A percentile compares a stretch with the other conserved stretches of the same genome.
phyloP scores from a whole-genome alignment of 2,329 filamentous ascomycete genomes.

The Magnaporthiopsis incrustans region DNA sequence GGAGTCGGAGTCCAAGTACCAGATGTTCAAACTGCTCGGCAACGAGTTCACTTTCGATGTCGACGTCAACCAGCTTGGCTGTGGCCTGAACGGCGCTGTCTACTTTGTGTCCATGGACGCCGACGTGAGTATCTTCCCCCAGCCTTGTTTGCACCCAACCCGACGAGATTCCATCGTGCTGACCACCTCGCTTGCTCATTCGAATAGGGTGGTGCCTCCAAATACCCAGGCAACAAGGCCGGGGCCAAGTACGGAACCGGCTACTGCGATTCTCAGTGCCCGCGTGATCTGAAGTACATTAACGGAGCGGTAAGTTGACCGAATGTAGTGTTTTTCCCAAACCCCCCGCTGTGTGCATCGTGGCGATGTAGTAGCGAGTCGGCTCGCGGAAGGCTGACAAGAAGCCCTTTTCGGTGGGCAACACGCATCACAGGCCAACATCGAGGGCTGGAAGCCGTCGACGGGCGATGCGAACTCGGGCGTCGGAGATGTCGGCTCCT shows the following conservation, averaged over 20 bases:
- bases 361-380: background rate
- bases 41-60: conserved; percentile 68
- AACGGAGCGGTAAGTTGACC: conserved; percentile 33
- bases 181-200: background rate
- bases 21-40: conserved; percentile 57
- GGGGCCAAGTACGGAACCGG: conserved; percentile 55
- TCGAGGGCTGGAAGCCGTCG: conserved; percentile 43
- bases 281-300: conserved; percentile 50
- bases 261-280: conserved; percentile 46
- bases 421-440: conserved; percentile 33
- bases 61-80: conserved; percentile 55
- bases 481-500: conserved; percentile 40
- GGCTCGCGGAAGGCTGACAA: background rate
- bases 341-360: background rate
- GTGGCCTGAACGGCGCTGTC: conserved; percentile 51
- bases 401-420: background rate
- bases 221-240: conserved; percentile 41
- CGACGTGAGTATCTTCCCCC: conserved; percentile 28
- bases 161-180: background rate
- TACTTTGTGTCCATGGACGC: conserved; percentile 57
- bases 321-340: too few relatives aligned
- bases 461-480: conserved; percentile 46
- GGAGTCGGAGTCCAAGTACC: conserved; percentile 51
- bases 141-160: too few relatives aligned
- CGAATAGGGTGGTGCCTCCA: conserved; percentile 39